Base-by-base conservation (phyloP, 306 rosid species). In the Sechiopsis laciniata region DNA sequence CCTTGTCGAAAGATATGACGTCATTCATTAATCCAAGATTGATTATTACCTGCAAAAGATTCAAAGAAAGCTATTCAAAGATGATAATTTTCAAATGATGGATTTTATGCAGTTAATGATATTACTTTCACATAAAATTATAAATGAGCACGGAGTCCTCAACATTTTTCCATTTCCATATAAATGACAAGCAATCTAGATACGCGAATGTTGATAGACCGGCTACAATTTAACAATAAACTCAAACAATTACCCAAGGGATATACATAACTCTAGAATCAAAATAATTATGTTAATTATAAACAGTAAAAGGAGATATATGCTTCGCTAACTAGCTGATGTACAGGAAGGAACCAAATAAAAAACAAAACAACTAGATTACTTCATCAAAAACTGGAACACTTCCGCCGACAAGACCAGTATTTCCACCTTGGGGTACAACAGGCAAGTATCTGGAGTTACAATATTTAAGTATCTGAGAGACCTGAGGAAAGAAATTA, bases 351-450 rank as follows among this genome's bases (percentile, higher is more conserved):
- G 66, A 71, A 20, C 55, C 65, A 53, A 53, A 8, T 48, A 62
- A 24, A 71, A 4, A 59, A 45, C n/a, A 37, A 72, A 52, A 26
- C 66, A 56, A 60, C 29, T n/a, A 73, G 40, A 81, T 84, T 88
- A 94, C 98, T 83, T 94, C 98, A 79, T 94, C 98, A 87, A 84
- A 94, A 62, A 94, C 95, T 77, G 98, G 98, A 67, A 94, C 90
- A 58, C 98, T 90, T 85, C 98, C 98, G 2, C 98, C 98, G 7
- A 94, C 98, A 84, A 93, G 97, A 72, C 98, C 97, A 55, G 98
- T 90, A 81, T 93, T 93, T 82, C 97, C 98, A 69, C 98, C 98
- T 84, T 93, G 98, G 7, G 98, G 98, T 81, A 88, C 98, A 79
- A 90, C 90, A 76, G 98, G 92, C 83, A 93, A 80, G 82, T 78